Percentiles rank a stretch among this genome's conserved stretches.
Conservation (phyloP, 2,329 filamentous ascomycete species). For the Colletotrichum plurivorum region DNA sequence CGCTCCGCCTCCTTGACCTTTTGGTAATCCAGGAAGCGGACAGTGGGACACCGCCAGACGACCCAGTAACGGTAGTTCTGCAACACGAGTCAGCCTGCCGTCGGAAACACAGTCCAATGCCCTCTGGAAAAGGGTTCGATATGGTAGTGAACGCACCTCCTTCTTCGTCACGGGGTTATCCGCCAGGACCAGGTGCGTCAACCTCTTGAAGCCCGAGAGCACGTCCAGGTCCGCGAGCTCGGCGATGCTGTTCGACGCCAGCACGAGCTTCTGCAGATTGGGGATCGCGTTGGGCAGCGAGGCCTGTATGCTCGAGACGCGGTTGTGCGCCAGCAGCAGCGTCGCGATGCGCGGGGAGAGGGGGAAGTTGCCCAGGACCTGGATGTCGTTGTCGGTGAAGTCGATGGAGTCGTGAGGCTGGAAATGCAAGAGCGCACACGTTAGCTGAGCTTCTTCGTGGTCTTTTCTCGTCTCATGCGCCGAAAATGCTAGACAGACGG, state of each 20-base stretch:
- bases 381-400: conserved; percentile 98
- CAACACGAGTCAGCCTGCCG: conserved; percentile 21
- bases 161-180: conserved; percentile 94
- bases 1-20: conserved; percentile 93
- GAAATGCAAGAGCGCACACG: too few species aligned
- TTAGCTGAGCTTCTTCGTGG: too few species aligned
- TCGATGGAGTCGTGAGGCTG: conserved; percentile 97
- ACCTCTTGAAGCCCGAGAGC: conserved; percentile 75
- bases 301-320: conserved; percentile 85
- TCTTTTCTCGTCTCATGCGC: too few species aligned
- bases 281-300: conserved; percentile 82
- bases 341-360: conserved; percentile 90
- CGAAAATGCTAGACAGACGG: too few species aligned
- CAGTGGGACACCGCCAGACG: conserved; percentile 85
- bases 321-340: conserved; percentile 90
- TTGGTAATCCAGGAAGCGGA: conserved; percentile 92
- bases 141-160: conserved; percentile 74
- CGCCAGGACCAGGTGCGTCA: conserved; percentile 85
- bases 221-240: conserved; percentile 92
- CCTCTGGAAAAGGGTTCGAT: too few species aligned
- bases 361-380: conserved; percentile 91
- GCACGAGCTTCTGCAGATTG: conserved; percentile 83
- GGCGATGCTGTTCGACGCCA: conserved; percentile 84
- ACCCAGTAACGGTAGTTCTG: conserved; percentile 95
- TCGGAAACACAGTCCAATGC: neutral